phyloP scores from a whole-genome alignment of 225 moss, liverwort and hornwort species.

The Thuidium tamariscinum region DNA sequence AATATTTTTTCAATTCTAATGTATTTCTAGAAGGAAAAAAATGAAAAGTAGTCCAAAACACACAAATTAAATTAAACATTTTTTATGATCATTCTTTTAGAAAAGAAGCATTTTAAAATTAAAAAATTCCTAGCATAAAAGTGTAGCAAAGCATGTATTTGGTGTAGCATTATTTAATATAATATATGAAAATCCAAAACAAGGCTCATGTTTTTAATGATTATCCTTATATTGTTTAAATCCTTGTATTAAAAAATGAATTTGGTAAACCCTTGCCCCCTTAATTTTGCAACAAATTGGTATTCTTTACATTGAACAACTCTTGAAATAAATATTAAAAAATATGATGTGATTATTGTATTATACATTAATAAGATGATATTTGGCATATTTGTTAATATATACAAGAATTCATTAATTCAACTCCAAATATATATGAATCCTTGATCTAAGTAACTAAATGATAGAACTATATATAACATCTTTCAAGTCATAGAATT shows the following conservation, averaged over 20 bases:
- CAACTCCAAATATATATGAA: neutral
- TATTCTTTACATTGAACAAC: neutral
- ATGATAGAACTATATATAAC: neutral
- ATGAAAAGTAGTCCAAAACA: neutral
- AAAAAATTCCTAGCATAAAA: neutral
- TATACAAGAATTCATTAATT: neutral
- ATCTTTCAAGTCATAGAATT: neutral
- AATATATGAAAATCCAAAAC: neutral
- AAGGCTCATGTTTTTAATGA: neutral
- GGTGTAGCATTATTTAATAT: neutral
- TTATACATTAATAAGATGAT: no score
- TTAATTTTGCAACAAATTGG: neutral
- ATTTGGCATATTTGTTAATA: neutral
- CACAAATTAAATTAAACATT: neutral
- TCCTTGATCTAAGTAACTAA: neutral
- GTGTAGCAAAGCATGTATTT: neutral
- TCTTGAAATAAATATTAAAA: accelerated
- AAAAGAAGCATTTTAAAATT: neutral
- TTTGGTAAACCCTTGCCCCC: accelerated
- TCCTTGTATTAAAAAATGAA: neutral
- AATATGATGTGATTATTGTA: neutral
- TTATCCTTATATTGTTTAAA: no score
- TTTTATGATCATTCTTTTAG: neutral
- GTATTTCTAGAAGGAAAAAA: neutral
- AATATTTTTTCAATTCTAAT: neutral